Evolutionary conservation across 495 filamentous ascomycete genomes (phyloP), one percentile per base, ranked within the genome.

Genomic region (Aspergillus sparsus): DNA sequence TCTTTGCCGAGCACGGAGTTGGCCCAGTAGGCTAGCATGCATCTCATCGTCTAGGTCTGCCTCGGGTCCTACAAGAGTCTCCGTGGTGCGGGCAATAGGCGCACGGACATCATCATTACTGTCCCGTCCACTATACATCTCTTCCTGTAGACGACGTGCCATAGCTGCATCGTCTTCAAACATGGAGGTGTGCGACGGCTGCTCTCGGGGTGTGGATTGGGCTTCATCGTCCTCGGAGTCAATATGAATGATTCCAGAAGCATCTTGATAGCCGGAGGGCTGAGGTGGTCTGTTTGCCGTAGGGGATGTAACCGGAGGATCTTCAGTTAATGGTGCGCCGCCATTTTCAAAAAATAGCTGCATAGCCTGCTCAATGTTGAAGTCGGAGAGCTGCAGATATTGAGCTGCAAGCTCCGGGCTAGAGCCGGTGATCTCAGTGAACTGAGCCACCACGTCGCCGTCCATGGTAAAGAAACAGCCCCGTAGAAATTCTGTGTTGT

Each of bases 81-180:
- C 95, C 16, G 89, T 94, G 13, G 88, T 95, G 59, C 92, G 85
- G 41, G 87, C 91, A 75, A 98, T 93, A 32, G 94, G 94, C 41
- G 95, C 94, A 65, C 94, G 82, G 39, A 98, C 88, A 12, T 79
- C 87, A 61, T 90, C 86, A 15, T 80, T 82, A 66, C 80, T 77
- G 56, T 59, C 59, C 9, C 71, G 63, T 36, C 76, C 82, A 55
- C 80, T 75, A 68, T 97, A 98, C 67, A 96, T 79, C 74, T 98
- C 92, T 66, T 98, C 90, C 66, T 98, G 95, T 46, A 98, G 69
- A 44, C 90, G 84, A 64, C 90, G 84, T 7, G 94, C 94, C 84
- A 98, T 90, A 10, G 91, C 94, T 45, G 92, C 94, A 74, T 98
- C 94, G 65, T 95, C 91, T 62, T 97, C 94, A 49, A 85, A 78